Percentiles rank a stretch among this genome's conserved stretches.
Evolutionary conservation across 2,329 filamentous ascomycete species (phyloP).

Genomic region (Leptosphaerulina australis): DNA sequence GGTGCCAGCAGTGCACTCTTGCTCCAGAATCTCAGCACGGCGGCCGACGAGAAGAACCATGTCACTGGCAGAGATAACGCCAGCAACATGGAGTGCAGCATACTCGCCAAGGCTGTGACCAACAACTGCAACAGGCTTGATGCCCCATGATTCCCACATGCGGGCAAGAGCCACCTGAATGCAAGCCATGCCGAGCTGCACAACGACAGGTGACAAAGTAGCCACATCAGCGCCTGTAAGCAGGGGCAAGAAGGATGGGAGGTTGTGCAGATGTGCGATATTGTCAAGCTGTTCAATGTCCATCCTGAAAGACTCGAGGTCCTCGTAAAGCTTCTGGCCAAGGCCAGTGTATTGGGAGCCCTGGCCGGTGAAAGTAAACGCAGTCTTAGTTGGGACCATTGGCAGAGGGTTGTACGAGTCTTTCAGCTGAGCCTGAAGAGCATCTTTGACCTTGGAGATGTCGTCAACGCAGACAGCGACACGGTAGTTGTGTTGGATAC

Average conservation of each 20-base stretch:
- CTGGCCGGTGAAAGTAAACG: slow-evolving; percentile 60
- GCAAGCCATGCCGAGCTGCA: slow-evolving; percentile 60
- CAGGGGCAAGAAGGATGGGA: slow-evolving; percentile 58
- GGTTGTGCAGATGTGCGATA: slow-evolving; percentile 53
- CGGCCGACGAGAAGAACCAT: slow-evolving; percentile 74
- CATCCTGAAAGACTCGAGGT: slow-evolving; percentile 55
- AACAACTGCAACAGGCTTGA: slow-evolving; percentile 61
- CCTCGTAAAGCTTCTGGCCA: slow-evolving; percentile 57
- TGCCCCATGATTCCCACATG: slow-evolving; percentile 60
- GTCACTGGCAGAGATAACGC: slow-evolving; percentile 72
- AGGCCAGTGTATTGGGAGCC: slow-evolving; percentile 60
- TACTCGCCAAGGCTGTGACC: slow-evolving; percentile 73
- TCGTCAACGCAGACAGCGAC: slow-evolving; percentile 56
- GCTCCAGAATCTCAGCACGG: slow-evolving; percentile 68
- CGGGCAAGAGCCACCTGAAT: slow-evolving; percentile 60
- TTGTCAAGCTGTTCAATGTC: slow-evolving; percentile 59
- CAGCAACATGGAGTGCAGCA: slow-evolving; percentile 72
- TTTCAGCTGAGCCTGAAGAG: slow-evolving; percentile 56
- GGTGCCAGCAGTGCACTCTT: slow-evolving; percentile 68
- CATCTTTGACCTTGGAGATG: slow-evolving; percentile 54
- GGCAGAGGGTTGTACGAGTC: slow-evolving; percentile 59
- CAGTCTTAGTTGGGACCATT: slow-evolving; percentile 58
- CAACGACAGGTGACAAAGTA: slow-evolving; percentile 58
- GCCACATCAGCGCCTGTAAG: slow-evolving; percentile 56
- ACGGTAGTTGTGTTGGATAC: slow-evolving; percentile 61